Evolutionary conservation across 495 filamentous ascomycete genomes (phyloP).

Genomic region (Penicillium cosmopolitanum): DNA sequence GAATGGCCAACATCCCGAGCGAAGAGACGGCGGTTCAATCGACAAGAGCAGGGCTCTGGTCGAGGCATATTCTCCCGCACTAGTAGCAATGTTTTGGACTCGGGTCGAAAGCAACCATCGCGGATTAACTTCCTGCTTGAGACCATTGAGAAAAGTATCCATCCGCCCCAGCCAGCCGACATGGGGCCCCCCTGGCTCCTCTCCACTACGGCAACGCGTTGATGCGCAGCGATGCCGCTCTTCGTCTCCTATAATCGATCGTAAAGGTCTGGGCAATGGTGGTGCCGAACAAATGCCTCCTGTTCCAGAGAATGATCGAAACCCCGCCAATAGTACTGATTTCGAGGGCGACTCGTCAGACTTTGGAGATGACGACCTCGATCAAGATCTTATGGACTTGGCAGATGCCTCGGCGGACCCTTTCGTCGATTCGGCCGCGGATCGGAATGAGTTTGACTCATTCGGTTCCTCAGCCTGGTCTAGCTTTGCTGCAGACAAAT

Average conservation of each 20-base stretch:
- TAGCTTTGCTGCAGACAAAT: slow-evolving; percentile 20
- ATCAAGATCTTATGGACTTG: slow-evolving; percentile 55
- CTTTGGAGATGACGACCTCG: slow-evolving; percentile 65
- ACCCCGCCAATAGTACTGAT: slow-evolving; percentile 13
- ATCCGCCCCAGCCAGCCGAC: slow-evolving; percentile 38
- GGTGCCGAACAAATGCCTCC: slow-evolving; percentile 12
- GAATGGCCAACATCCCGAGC: slow-evolving; percentile 59
- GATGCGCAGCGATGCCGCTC: slow-evolving; percentile 40
- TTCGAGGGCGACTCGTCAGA: slow-evolving; percentile 53
- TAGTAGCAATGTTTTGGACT: slow-evolving; percentile 56
- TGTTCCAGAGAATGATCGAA: slow-evolving; percentile 10
- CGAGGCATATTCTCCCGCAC: slow-evolving; percentile 51
- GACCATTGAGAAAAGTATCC: slow-evolving; percentile 65
- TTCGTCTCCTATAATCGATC: slow-evolving; percentile 52
- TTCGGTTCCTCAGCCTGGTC: slow-evolving; percentile 27
- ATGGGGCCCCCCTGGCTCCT: slow-evolving; percentile 53
- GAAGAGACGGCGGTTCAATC: slow-evolving; percentile 53
- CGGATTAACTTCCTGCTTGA: slow-evolving; percentile 67
- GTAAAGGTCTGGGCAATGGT: slow-evolving; percentile 15
- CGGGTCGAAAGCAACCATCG: slow-evolving; percentile 55
- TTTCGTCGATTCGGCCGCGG: slow-evolving; percentile 26
- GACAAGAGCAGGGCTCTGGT: slow-evolving; percentile 33
- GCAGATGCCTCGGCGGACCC: slow-evolving; percentile 44
- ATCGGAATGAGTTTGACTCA: slow-evolving; percentile 19
- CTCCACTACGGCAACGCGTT: slow-evolving; percentile 52